Percentiles rank a stretch among this genome's conserved stretches.
phyloP scores from a whole-genome alignment of 2,329 filamentous ascomycete genomes.

The Emmonsiellopsis sp. region DNA sequence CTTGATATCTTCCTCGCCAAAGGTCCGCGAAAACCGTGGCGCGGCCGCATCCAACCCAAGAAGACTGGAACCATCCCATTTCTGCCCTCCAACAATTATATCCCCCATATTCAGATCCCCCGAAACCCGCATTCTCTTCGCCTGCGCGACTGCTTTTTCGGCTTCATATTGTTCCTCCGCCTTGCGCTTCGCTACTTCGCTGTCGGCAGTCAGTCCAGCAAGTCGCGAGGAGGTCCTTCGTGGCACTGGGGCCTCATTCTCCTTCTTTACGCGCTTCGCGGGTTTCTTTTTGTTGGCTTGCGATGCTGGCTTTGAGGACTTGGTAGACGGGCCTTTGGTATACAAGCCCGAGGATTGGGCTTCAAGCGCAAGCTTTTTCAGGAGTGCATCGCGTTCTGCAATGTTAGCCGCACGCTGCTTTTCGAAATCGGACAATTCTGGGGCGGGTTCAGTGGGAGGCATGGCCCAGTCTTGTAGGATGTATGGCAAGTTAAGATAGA shows the following conservation, averaged over 20 bases:
- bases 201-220: conserved; percentile 55
- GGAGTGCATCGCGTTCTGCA: conserved; percentile 70
- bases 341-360: conserved; percentile 62
- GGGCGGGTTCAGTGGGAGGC: not conserved
- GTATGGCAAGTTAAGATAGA: not conserved
- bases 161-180: conserved; percentile 55
- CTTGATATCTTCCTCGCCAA: conserved; percentile 72
- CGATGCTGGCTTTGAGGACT: conserved; percentile 40
- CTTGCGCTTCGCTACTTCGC: conserved; percentile 59
- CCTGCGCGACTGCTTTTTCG: conserved; percentile 47
- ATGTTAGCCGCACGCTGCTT: conserved; percentile 78
- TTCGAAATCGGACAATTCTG: conserved; percentile 73
- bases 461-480: not conserved
- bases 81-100: conserved; percentile 70
- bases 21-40: conserved; percentile 74
- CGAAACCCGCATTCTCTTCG: conserved; percentile 56
- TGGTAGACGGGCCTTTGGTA: conserved; percentile 36
- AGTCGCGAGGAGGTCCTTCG: conserved; percentile 54
- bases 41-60: conserved; percentile 57
- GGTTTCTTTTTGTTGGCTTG: conserved; percentile 39
- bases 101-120: conserved; percentile 64
- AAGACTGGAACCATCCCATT: conserved; percentile 61
- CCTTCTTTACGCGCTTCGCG: conserved; percentile 54
- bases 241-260: conserved; percentile 46
- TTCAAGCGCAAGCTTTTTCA: conserved; percentile 65